Base-by-base conservation (phyloP, 495 filamentous ascomycete species). In the Penicillium pulvis region DNA sequence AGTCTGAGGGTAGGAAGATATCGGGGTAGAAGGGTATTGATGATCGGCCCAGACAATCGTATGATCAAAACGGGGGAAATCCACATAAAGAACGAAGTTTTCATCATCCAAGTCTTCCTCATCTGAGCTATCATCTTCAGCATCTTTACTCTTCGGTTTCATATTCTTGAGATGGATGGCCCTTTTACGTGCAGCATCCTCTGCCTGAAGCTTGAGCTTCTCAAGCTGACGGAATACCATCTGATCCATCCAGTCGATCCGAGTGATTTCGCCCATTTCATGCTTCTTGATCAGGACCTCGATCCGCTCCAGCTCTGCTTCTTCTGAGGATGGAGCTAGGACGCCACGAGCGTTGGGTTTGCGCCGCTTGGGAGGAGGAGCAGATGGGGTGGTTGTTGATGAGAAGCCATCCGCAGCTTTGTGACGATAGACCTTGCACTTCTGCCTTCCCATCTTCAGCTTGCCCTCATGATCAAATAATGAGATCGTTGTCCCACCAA, bases 261-360 rank as follows among this genome's bases (percentile, higher is more conserved):
- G 83, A 3, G 90, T 87, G 14, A 99, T 93, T 64, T 98, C 93
- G 23, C 91, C 91, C 87, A 97, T 94, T 69, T 99, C 94, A 64
- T 97, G 95, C 71, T 97, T 95, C 76, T 99, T 99, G 64, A 99
- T 89, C 47, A 97, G 66, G 52, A 85, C 86, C 68, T 96, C 91
- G 43, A 97, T 79, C 16, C 93, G 80, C 58, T 94, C 90, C 44
- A 93, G 74, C 71, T 97, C 92, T 41, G 87, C 79, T 35, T 83
- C 83, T 64, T 91, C 88, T 51, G 61, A 45, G 74, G 86, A 75
- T 81, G 82, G 59, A 69, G 76, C 53, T 24, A 77, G 51, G 0
- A 64, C 51, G 51, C 73, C 59, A 20, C 72, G 62, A 50, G 64
- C 73, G 58, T 74, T 78, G n/a, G 79, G 76, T 42, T 82, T 84